phyloP scores from a whole-genome alignment of 805 yeast species.

The Nematodospora valgi region DNA sequence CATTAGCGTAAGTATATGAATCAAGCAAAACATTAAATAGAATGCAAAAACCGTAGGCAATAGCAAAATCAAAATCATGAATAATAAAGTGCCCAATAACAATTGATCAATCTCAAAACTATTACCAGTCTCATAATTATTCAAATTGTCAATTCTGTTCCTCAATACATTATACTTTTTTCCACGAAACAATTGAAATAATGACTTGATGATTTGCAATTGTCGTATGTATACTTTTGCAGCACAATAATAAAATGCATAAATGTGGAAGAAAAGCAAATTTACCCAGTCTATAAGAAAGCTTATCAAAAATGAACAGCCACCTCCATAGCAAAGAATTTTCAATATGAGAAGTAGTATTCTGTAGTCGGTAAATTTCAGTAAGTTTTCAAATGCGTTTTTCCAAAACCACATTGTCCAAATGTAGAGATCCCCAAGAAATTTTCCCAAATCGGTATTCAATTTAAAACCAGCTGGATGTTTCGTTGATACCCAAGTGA shows the following conservation, averaged over 20 bases:
- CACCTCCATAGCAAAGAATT: slow-evolving; percentile 39
- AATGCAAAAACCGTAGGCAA: slow-evolving; percentile 87
- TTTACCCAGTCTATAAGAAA: slow-evolving; percentile 61
- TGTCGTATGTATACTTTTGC: slow-evolving; percentile 80
- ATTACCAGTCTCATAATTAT: slow-evolving; percentile 29
- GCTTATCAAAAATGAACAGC: slow-evolving; percentile 70
- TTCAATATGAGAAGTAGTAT: slow-evolving; percentile 9
- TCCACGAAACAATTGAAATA: slow-evolving; percentile 85
- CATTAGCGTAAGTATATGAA: slow-evolving; percentile 50
- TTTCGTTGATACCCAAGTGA: slow-evolving; percentile 68
- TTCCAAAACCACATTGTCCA: slow-evolving; percentile 82
- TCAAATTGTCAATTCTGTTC: slow-evolving; percentile 78
- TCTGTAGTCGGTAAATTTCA: not conserved
- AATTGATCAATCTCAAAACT: slow-evolving; percentile 79
- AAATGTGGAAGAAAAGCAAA: slow-evolving; percentile 65
- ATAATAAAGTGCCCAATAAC: slow-evolving; percentile 81
- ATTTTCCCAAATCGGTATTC: slow-evolving; percentile 79
- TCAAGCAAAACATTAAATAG: slow-evolving; percentile 66
- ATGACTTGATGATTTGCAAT: slow-evolving; percentile 59
- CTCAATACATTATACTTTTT: slow-evolving; percentile 81
- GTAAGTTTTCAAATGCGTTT: not conserved
- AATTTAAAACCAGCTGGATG: slow-evolving; percentile 94
- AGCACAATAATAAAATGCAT: slow-evolving; percentile 73
- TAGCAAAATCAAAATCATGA: slow-evolving; percentile 72
- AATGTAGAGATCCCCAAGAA: slow-evolving; percentile 78